phyloP scores from a whole-genome alignment of 2,329 filamentous ascomycete genomes.

The Xenoacremonium recifei region DNA sequence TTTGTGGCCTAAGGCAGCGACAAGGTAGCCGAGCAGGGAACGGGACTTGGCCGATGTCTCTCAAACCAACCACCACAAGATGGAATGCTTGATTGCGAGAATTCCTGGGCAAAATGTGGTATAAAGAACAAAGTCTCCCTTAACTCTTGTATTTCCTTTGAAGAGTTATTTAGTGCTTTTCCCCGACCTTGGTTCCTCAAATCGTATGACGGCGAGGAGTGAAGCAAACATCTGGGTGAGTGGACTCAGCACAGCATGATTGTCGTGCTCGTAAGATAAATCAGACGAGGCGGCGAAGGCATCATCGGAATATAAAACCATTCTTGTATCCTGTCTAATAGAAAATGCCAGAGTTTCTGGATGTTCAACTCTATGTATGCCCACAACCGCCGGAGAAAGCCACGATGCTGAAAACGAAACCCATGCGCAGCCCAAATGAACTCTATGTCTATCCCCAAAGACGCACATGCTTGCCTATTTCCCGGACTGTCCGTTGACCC shows the following conservation, averaged over 20 bases:
- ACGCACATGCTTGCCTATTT: not conserved
- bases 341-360: conserved; percentile 6
- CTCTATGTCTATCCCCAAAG: conserved; percentile 15
- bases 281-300: conserved; percentile 7
- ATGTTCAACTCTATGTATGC: conserved; percentile 8
- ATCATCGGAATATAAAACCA: conserved; percentile 12
- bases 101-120: too few species aligned
- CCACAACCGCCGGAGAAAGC: conserved; percentile 6
- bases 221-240: not conserved
- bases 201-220: not conserved
- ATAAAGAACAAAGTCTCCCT: too few species aligned
- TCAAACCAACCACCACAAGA: not conserved
- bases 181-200: not conserved
- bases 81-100: not conserved
- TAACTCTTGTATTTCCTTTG: too few species aligned
- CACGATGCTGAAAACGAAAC: conserved; percentile 4
- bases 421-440: conserved; percentile 4
- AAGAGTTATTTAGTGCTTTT: too few species aligned
- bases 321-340: conserved; percentile 12
- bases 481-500: conserved; percentile 46
- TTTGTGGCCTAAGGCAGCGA: conserved; percentile 37
- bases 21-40: conserved; percentile 11
- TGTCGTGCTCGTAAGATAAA: conserved; percentile 14
- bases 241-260: too few species aligned
- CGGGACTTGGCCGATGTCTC: too few species aligned